Evolutionary conservation across 805 yeast species (phyloP).

Genomic region (Metschnikowia gruessii): DNA sequence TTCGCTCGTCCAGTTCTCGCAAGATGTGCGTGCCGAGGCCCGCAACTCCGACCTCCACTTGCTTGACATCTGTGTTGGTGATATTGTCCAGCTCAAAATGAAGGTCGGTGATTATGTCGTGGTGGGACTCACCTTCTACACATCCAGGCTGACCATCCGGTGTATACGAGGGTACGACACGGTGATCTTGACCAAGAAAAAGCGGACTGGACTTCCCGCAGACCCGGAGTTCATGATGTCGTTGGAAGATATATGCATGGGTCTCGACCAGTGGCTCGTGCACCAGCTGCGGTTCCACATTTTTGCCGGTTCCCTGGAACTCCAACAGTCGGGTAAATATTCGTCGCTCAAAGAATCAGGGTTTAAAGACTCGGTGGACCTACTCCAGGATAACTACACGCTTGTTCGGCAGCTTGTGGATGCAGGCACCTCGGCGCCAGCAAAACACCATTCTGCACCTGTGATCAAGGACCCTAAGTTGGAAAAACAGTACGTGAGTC

Average conservation of each 20-base stretch:
- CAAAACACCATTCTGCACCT: background rate
- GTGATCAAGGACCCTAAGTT: background rate
- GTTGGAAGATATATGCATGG: conserved; percentile 38
- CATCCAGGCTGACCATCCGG: conserved; percentile 29
- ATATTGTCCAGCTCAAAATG: conserved; percentile 40
- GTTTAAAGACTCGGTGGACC: conserved; percentile 9
- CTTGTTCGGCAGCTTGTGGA: conserved; percentile 7
- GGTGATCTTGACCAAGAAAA: conserved; percentile 34
- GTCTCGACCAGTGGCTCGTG: conserved; percentile 35
- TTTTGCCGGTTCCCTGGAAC: conserved; percentile 1
- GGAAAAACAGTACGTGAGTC: conserved; percentile 4
- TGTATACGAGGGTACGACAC: conserved; percentile 64
- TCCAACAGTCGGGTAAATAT: too few relatives aligned
- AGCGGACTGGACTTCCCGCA: conserved; percentile 2
- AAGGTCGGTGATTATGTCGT: conserved; percentile 36
- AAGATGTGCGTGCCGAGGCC: conserved; percentile 23
- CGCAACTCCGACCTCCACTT: conserved; percentile 40
- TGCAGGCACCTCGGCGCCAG: background rate
- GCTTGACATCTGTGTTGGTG: conserved; percentile 58
- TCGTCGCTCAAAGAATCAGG: too few relatives aligned
- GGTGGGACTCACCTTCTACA: conserved; percentile 39
- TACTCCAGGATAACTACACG: conserved; percentile 19
- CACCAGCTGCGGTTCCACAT: conserved; percentile 36
- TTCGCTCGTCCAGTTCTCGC: conserved; percentile 39
- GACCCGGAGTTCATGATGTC: conserved; percentile 21